A percentile compares a stretch with the other conserved stretches of the same genome.
Conservation (phyloP, 192 early-diverging fungal species). For the Powellomyces hirtus region DNA sequence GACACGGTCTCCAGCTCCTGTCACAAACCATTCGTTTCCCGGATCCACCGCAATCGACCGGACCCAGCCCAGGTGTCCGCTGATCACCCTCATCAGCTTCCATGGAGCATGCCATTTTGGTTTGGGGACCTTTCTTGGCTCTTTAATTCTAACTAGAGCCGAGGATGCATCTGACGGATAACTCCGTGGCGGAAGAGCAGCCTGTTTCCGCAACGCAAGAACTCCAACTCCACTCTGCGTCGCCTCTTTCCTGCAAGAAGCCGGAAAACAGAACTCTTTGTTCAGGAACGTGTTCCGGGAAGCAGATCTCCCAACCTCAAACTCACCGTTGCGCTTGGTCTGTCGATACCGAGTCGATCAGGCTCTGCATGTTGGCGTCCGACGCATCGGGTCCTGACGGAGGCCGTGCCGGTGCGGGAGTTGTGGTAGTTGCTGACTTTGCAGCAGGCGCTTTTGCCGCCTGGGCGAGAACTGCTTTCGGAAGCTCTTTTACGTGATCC, state of each 20-base stretch:
- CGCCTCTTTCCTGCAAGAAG: neutral
- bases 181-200: neutral
- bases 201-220: constrained; percentile 10
- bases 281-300: neutral
- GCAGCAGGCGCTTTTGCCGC: constrained; percentile 37
- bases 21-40: constrained; percentile 97
- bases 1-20: constrained; percentile 94
- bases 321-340: constrained; percentile 7
- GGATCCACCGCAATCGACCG: constrained; percentile 88
- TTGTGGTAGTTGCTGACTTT: neutral
- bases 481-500: constrained; percentile 58
- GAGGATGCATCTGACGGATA: constrained; percentile 5
- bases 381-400: constrained; percentile 16
- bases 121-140: constrained; percentile 55
- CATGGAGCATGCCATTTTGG: constrained; percentile 99
- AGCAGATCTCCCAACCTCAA: neutral
- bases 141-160: constrained; percentile 49
- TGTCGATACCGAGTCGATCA: constrained; percentile 29
- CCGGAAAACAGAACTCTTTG: neutral
- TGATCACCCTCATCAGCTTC: constrained; percentile 93
- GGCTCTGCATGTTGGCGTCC: constrained; percentile 17
- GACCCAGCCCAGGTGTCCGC: constrained; percentile 98
- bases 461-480: constrained; percentile 53
- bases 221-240: neutral
- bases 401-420: neutral